Evolutionary conservation across 257 asterid species (phyloP).

Genomic region (Salvia rosmarinus): DNA sequence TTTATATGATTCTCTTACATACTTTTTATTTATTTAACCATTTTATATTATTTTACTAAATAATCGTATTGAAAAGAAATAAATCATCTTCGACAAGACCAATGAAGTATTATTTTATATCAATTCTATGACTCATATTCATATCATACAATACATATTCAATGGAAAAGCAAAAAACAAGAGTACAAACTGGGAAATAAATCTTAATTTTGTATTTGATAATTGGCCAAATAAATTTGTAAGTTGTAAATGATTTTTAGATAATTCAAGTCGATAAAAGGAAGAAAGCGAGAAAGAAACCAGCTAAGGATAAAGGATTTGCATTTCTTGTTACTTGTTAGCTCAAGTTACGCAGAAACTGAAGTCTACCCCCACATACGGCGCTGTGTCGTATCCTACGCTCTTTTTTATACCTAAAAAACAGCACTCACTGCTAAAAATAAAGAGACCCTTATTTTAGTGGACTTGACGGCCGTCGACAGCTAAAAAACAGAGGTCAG

Average conservation of each 20-base stretch:
- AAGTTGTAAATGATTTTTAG: not conserved
- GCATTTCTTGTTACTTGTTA: slow-evolving; percentile 27
- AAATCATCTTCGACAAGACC: too few species aligned
- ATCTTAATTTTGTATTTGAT: not conserved
- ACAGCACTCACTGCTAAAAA: not conserved
- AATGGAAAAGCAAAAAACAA: not conserved
- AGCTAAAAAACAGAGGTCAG: slow-evolving; percentile 29
- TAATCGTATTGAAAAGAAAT: too few species aligned
- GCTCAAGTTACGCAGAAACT: slow-evolving; percentile 40
- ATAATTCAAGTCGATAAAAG: slow-evolving; percentile 20
- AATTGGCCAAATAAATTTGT: not conserved
- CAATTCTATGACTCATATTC: too few species aligned
- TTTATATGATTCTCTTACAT: too few species aligned
- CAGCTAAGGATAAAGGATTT: slow-evolving; percentile 26
- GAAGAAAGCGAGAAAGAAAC: slow-evolving; percentile 19
- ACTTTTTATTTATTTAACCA: too few species aligned
- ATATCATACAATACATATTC: not conserved
- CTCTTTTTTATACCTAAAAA: not conserved
- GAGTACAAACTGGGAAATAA: not conserved
- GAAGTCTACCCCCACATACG: slow-evolving; percentile 71
- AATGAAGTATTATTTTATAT: too few species aligned
- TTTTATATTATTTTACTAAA: too few species aligned
- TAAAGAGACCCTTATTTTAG: slow-evolving; percentile 49
- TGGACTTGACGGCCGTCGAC: slow-evolving; percentile 55
- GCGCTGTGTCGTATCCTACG: slow-evolving; percentile 47